These are phyloP conservation scores for Pseudoturritis turrita DNA, from an alignment of 345 rosid genomes.

Conservation along the genomic window DNA sequence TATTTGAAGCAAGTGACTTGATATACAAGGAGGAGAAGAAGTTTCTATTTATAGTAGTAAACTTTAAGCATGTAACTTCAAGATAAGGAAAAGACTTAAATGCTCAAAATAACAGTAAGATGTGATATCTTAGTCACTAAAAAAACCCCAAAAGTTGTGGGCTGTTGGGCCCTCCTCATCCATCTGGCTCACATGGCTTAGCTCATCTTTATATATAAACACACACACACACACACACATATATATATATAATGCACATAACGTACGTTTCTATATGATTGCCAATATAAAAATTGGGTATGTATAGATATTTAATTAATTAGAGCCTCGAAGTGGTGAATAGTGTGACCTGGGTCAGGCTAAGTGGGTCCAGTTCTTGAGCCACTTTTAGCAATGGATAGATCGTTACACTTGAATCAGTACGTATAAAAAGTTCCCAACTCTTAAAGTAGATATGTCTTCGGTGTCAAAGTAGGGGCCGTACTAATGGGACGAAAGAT, in stretches of 20 bases:
- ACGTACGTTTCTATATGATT: constrained; percentile 10
- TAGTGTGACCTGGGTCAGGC: constrained; percentile 15
- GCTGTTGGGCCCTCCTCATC: constrained; percentile 27
- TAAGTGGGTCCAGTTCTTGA: constrained; percentile 24
- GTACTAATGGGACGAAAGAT: constrained; percentile 22
- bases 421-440: not conserved
- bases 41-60: constrained; percentile 25
- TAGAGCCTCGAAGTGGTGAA: constrained; percentile 28
- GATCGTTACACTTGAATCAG: not conserved
- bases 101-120: not conserved
- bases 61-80: constrained; percentile 1
- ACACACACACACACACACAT: too few species aligned
- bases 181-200: constrained; percentile 31
- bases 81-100: constrained; percentile 9
- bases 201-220: constrained; percentile 11
- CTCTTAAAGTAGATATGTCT: not conserved
- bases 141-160: constrained; percentile 21
- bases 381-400: not conserved
- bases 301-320: not conserved
- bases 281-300: not conserved
- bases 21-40: constrained; percentile 13
- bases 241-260: constrained; percentile 4
- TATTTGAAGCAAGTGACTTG: constrained; percentile 17
- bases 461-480: constrained; percentile 24
- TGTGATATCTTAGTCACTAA: not conserved